Percentiles rank a stretch among this genome's conserved stretches.
These are phyloP conservation scores for Mycena albidolilacea DNA, from an alignment of 768 basidiomycete genomes.

Conservation along the genomic window DNA sequence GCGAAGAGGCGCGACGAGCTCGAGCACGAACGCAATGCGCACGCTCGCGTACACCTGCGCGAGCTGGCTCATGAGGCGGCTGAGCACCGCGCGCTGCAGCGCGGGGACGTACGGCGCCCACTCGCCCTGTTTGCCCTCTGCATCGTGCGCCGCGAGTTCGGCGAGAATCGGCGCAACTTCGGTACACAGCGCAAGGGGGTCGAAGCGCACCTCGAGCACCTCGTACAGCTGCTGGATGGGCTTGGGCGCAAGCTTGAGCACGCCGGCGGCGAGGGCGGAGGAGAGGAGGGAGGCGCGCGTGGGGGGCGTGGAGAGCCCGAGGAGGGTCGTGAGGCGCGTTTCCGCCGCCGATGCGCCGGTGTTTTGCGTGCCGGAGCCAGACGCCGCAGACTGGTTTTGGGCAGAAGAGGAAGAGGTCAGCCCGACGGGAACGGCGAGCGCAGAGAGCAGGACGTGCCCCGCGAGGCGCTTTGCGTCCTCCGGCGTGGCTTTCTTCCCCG, in stretches of 20 bases:
- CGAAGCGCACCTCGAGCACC: conserved; percentile 93
- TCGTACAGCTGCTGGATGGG: conserved; percentile 86
- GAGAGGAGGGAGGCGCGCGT: conserved; percentile 88
- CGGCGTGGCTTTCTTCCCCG: conserved; percentile 71
- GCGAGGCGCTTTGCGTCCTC: conserved; percentile 87
- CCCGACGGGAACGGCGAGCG: conserved; percentile 93
- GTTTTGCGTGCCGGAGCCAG: conserved; percentile 47
- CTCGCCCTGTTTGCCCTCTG: conserved; percentile 58
- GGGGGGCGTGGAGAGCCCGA: conserved; percentile 88
- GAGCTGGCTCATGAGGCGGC: conserved; percentile 91
- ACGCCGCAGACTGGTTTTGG: too few species aligned
- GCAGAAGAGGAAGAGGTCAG: conserved; percentile 49
- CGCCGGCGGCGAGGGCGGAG: conserved; percentile 89
- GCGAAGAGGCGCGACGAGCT: conserved; percentile 83
- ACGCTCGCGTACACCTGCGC: conserved; percentile 94
- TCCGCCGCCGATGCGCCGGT: conserved; percentile 37
- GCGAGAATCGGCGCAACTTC: conserved; percentile 85
- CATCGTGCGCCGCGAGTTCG: conserved; percentile 51
- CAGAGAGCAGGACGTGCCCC: conserved; percentile 92
- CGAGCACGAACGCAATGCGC: conserved; percentile 81
- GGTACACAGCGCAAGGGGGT: conserved; percentile 88
- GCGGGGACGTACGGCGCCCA: conserved; percentile 91
- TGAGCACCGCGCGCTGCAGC: conserved; percentile 91
- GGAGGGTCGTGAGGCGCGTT: conserved; percentile 85
- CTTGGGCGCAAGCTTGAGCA: conserved; percentile 83